Percentiles rank a stretch among this genome's conserved stretches.
These are phyloP conservation scores for Orbilia brochopaga DNA, from an alignment of 2,329 filamentous ascomycete genomes.

Conservation along the genomic window DNA sequence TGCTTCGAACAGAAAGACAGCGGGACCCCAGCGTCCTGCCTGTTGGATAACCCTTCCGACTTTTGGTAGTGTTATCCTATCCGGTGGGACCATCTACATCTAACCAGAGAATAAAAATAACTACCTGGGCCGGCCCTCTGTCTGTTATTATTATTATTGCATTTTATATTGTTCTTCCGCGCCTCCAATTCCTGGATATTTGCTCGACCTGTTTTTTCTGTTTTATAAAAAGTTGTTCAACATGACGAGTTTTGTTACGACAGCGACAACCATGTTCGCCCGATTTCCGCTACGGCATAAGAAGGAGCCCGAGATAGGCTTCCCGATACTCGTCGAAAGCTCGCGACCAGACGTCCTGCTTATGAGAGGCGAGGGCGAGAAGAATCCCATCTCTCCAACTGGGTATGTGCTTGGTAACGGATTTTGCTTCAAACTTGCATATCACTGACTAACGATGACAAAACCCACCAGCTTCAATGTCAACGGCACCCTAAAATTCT, in stretches of 20 bases:
- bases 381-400: conserved; percentile 18
- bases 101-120: conserved; percentile 17
- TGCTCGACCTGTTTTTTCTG: background rate
- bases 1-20: conserved; percentile 37
- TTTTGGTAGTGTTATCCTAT: conserved; percentile 30
- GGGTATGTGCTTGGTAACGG: conserved; percentile 14
- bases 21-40: conserved; percentile 39
- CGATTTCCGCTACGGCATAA: conserved; percentile 54
- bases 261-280: conserved; percentile 54
- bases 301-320: conserved; percentile 55
- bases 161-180: conserved; percentile 16
- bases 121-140: conserved; percentile 30
- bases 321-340: conserved; percentile 53
- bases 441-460: conserved; percentile 5
- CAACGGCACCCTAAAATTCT: conserved; percentile 40
- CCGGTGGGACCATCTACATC: conserved; percentile 3
- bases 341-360: conserved; percentile 43
- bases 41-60: conserved; percentile 47
- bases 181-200: background rate
- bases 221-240: conserved; percentile 5
- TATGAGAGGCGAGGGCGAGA: conserved; percentile 29
- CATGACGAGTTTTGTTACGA: conserved; percentile 50
- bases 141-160: conserved; percentile 3
- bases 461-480: conserved; percentile 24
- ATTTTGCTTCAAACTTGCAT: background rate